Conservation (phyloP, 805 yeast species). For the Ogataea saltuana region DNA sequence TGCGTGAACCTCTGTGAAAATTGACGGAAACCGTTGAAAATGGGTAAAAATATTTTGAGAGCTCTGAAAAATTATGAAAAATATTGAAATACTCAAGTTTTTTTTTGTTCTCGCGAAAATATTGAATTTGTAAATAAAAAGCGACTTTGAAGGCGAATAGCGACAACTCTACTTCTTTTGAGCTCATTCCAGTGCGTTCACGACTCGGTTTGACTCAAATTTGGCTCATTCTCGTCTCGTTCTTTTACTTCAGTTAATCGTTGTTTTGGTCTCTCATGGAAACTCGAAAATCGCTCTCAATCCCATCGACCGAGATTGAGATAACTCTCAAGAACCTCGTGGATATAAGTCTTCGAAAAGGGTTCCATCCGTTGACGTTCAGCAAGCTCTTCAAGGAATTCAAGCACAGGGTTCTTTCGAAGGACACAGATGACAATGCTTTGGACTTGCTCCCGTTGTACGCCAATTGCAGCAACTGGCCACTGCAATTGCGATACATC, state of each 20-base stretch:
- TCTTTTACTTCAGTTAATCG: no score
- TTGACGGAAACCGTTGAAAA: no score
- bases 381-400: constrained; percentile 31
- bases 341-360: constrained; percentile 23
- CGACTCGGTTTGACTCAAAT: no score
- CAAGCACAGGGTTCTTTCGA: constrained; percentile 20
- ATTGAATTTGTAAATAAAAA: no score
- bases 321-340: constrained; percentile 26
- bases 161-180: no score
- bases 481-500: constrained; percentile 31
- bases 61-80: no score
- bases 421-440: constrained; percentile 2
- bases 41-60: no score
- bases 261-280: constrained; percentile 5
- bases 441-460: constrained; percentile 25
- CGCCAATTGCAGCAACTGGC: constrained; percentile 17
- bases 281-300: constrained; percentile 17
- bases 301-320: constrained; percentile 23
- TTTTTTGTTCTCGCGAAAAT: no score
- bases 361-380: constrained; percentile 30
- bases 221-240: background rate
- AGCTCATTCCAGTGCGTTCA: no score
- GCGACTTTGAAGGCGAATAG: no score
- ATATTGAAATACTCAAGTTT: no score
- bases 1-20: no score